phyloP scores from a whole-genome alignment of 1,284 basidiomycete genomes.

The Limonomyces culmigenus region DNA sequence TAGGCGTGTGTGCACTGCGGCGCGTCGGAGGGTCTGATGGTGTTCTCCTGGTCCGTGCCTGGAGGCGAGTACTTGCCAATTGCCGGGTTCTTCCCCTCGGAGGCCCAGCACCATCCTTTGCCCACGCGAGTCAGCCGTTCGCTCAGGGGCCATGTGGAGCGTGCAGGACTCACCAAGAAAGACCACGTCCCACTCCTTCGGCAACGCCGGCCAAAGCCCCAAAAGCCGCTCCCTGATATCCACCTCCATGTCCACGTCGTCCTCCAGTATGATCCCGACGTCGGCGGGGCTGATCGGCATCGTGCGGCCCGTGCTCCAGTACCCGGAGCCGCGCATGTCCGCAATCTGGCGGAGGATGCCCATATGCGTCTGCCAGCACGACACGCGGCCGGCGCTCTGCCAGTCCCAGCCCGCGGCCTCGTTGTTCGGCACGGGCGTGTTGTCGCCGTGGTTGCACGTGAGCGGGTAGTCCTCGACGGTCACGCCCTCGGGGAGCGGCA shows the following conservation, averaged over 20 bases:
- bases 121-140: too few relatives aligned
- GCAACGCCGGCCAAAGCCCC: slow-evolving; percentile 37
- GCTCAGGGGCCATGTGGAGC: too few relatives aligned
- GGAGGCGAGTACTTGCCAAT: slow-evolving; percentile 13
- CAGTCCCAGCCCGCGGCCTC: too few relatives aligned
- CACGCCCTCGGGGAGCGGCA: too few relatives aligned
- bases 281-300: too few relatives aligned
- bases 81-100: slow-evolving; percentile 31
- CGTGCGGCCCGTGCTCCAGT: slow-evolving; percentile 4
- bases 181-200: slow-evolving; percentile 56
- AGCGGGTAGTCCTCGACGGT: too few relatives aligned
- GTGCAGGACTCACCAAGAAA: slow-evolving; percentile 72
- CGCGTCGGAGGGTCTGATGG: slow-evolving; percentile 33
- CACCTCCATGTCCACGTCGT: slow-evolving; percentile 66
- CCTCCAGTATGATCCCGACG: slow-evolving; percentile 69
- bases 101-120: too few relatives aligned
- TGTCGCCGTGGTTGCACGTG: too few relatives aligned
- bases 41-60: not conserved
- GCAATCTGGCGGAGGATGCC: not conserved
- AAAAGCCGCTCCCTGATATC: slow-evolving; percentile 35
- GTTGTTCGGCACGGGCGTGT: too few relatives aligned
- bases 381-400: too few relatives aligned
- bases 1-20: slow-evolving; percentile 62
- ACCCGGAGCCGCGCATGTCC: too few relatives aligned
- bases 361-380: not conserved